Evolutionary conservation across 2,329 filamentous ascomycete species (phyloP).

Genomic region (Trichoderma sp.): DNA sequence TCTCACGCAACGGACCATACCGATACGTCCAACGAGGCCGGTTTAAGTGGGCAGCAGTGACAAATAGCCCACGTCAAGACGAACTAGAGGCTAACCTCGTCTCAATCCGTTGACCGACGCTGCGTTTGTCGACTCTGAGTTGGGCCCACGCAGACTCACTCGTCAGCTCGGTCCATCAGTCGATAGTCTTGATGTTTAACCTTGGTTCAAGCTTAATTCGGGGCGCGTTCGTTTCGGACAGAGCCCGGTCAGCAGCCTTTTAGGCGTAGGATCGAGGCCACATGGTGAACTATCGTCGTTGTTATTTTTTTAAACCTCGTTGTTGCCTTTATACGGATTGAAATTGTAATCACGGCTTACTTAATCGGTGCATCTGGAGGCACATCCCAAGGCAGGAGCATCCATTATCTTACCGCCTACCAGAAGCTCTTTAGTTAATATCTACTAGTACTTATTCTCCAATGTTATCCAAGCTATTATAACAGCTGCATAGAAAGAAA

Average conservation of each 20-base stretch:
- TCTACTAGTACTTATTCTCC: too few relatives aligned
- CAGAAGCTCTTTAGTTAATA: background rate
- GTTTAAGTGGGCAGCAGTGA: background rate
- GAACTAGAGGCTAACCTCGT: background rate
- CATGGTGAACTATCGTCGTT: background rate
- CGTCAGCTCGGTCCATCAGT: background rate
- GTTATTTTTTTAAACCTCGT: background rate
- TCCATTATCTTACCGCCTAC: background rate
- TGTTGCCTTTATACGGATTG: background rate
- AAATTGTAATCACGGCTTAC: background rate
- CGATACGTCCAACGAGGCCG: background rate
- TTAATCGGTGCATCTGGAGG: background rate
- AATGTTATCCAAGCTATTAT: background rate
- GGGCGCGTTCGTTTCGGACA: background rate
- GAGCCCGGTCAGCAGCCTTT: background rate
- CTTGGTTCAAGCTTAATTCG: background rate
- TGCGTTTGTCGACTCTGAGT: background rate
- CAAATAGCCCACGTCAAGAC: background rate
- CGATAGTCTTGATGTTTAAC: background rate
- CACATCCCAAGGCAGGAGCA: background rate
- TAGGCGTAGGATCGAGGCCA: background rate
- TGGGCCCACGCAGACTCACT: background rate
- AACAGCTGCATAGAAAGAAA: background rate
- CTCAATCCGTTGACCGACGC: conserved; percentile 7
- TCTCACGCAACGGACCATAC: background rate